Percentiles rank a stretch among this genome's conserved stretches.
These are phyloP conservation scores for Oryza meyeriana DNA, from an alignment of 176 grass and related monocot species.

Conservation along the genomic window DNA sequence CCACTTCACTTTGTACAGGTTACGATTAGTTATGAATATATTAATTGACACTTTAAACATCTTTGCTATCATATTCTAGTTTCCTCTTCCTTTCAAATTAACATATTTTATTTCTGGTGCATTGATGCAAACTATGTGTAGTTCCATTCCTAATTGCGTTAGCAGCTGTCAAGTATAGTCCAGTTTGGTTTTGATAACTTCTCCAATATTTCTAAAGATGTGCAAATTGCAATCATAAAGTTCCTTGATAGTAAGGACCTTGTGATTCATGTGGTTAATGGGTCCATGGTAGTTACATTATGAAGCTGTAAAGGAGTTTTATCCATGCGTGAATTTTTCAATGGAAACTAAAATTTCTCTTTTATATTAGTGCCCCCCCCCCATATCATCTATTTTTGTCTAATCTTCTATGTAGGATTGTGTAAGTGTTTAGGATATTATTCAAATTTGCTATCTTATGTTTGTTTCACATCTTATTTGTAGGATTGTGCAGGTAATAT, in stretches of 20 bases:
- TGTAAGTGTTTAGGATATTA: not conserved
- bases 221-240: not conserved
- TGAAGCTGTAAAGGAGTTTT: not conserved
- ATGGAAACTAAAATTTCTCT: not conserved
- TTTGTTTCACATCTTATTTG: slow-evolving; percentile 26
- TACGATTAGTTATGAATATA: not conserved
- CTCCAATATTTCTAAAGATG: not conserved
- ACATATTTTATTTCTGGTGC: not conserved
- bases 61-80: not conserved
- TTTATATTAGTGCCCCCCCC: not conserved
- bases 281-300: not conserved
- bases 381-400: not conserved
- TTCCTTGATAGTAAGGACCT: not conserved
- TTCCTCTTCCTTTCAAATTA: not conserved
- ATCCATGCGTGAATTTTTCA: not conserved
- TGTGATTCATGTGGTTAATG: not conserved
- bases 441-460: not conserved
- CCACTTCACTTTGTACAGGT: not conserved
- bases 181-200: not conserved
- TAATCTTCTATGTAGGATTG: not conserved
- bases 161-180: not conserved
- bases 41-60: not conserved
- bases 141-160: not conserved
- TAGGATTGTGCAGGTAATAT: slow-evolving; percentile 89
- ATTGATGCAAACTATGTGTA: not conserved